These are phyloP conservation scores for Candida orba DNA, from an alignment of 805 yeast genomes.

Conservation along the genomic window DNA sequence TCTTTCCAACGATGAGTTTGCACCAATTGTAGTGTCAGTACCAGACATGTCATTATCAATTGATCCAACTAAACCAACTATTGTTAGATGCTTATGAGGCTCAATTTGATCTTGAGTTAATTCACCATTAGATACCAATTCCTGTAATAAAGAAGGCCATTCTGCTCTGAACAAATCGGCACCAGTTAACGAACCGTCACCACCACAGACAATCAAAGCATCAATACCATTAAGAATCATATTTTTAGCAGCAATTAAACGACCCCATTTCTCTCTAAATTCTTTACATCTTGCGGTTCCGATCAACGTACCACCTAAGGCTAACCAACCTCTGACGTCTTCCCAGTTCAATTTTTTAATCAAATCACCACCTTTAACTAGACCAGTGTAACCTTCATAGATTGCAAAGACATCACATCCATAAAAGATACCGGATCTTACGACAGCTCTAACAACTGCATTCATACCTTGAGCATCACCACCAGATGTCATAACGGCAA, in stretches of 20 bases:
- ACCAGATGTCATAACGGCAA: slow-evolving; percentile 97
- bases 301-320: slow-evolving; percentile 90
- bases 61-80: slow-evolving; percentile 93
- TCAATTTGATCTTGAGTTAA: slow-evolving; percentile 53
- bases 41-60: slow-evolving; percentile 98
- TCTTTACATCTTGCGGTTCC: slow-evolving; percentile 93
- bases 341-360: slow-evolving; percentile 83
- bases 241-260: slow-evolving; percentile 76
- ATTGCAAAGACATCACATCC: slow-evolving; percentile 91
- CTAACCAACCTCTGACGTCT: slow-evolving; percentile 89
- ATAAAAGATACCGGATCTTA: slow-evolving; percentile 79
- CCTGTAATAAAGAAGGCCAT: slow-evolving; percentile 85
- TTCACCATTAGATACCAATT: slow-evolving; percentile 49
- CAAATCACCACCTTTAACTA: slow-evolving; percentile 76
- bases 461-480: slow-evolving; percentile 99
- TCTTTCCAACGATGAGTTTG: slow-evolving; percentile 86
- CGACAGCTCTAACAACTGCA: slow-evolving; percentile 92
- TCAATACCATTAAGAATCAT: slow-evolving; percentile 86
- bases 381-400: slow-evolving; percentile 92
- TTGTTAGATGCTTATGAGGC: slow-evolving; percentile 67
- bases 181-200: slow-evolving; percentile 97
- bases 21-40: slow-evolving; percentile 96
- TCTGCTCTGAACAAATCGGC: slow-evolving; percentile 91
- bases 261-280: slow-evolving; percentile 80
- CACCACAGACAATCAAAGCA: slow-evolving; percentile 94